These are phyloP conservation scores for Spergularia azorica DNA, from an alignment of 179 eudicot species.

Conservation along the genomic window DNA sequence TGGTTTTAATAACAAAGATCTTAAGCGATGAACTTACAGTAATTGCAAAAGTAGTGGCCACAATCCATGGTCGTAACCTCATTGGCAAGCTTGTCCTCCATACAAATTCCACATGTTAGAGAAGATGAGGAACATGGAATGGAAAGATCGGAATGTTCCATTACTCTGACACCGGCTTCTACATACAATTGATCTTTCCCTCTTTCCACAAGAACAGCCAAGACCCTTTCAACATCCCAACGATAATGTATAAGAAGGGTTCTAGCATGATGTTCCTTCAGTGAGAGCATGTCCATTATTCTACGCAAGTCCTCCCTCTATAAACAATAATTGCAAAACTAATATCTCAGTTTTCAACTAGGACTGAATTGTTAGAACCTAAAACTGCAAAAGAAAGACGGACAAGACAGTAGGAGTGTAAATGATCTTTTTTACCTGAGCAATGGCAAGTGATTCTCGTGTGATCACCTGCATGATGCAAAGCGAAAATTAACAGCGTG, in stretches of 20 bases:
- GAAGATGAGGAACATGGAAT: conserved; percentile 33
- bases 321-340: background rate
- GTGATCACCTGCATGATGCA: conserved; percentile 56
- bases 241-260: conserved; percentile 64
- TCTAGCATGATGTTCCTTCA: conserved; percentile 68
- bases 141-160: conserved; percentile 28
- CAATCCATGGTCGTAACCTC: conserved; percentile 66
- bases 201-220: conserved; percentile 58
- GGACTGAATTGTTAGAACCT: too few relatives aligned
- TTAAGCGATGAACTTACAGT: conserved; percentile 40
- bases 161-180: conserved; percentile 51
- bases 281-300: conserved; percentile 57
- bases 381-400: background rate
- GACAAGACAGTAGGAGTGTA: background rate
- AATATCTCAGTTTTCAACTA: background rate
- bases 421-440: conserved; percentile 49
- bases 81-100: conserved; percentile 42
- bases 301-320: conserved; percentile 63
- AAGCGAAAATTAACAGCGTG: conserved; percentile 1
- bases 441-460: conserved; percentile 60
- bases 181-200: conserved; percentile 53
- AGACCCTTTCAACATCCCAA: conserved; percentile 67
- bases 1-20: too few relatives aligned
- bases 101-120: conserved; percentile 52
- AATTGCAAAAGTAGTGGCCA: conserved; percentile 67